Base-by-base conservation (phyloP, 371 early-diverging fungal species). In the Funneliformis caledonium region DNA sequence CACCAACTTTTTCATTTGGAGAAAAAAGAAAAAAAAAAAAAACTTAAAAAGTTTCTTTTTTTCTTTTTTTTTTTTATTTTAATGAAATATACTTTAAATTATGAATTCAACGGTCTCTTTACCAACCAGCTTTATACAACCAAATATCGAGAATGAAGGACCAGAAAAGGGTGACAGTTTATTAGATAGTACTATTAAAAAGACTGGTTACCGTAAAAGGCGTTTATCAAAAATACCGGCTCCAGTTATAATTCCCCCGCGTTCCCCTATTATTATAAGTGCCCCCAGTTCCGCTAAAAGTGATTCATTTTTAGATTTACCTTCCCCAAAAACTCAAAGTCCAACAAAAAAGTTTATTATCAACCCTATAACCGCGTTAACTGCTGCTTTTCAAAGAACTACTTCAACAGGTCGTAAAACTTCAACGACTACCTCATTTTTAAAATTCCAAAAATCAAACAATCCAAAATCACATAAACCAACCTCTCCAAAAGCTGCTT, bases 291-390 rank as follows among this genome's bases (percentile, higher is more conserved):
- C 22, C 42, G 80, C 19, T 70, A 56, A 56, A 56, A 62, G 74
- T 80, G 22, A 74, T 81, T 48, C 77, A 77, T 50, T 42, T 82
- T 67, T 77, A 81, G n/a, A 81, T 79, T n/a, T 50, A 79, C 37
- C 72, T 76, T 72, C 69, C 1, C 76, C 45, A 59, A 47, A 42
- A 14, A 47, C 64, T 31, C 77, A 82, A 74, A 48, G 75, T 43
- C 76, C 76, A 7, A 47, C 76, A 19, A 76, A 76, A 45, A 59
- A 26, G 43, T 76, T 76, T 45, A 43, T 76, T 31, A n/a, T 76
- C 8, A 76, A 65, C 26, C 76, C 76, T 14, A 76, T 76, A 19
- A 60, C 65, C 6, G 76, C 76, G n/a, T 19, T 76, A n/a, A 47
- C 76, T 43, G 76, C 76, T 11, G 76, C 76, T 22, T 76, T 76